phyloP scores from a whole-genome alignment of 1,139 yeast genomes.

The Yamadazyma sp. region DNA sequence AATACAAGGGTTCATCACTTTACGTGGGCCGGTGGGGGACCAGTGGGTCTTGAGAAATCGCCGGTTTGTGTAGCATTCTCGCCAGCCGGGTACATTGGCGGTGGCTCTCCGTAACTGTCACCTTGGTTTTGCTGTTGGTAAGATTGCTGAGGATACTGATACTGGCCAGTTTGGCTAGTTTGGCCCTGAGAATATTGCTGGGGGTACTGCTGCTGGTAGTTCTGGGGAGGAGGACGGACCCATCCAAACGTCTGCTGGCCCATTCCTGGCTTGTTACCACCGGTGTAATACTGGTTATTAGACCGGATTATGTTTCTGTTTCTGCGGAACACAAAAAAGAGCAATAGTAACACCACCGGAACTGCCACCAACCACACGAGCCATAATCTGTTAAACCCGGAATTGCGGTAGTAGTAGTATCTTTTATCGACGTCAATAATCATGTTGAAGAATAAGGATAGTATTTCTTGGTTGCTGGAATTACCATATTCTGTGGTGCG shows the following conservation, averaged over 20 bases:
- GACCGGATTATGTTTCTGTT: slow-evolving; percentile 5
- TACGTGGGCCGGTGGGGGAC: slow-evolving; percentile 19
- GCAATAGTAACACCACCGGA: slow-evolving; percentile 6
- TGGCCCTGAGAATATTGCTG: slow-evolving; percentile 1
- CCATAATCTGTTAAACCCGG: slow-evolving; percentile 7
- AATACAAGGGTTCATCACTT: slow-evolving; percentile 11
- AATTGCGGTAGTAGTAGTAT: slow-evolving; percentile 6
- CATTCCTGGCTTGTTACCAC: background rate
- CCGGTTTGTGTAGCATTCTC: slow-evolving; percentile 1
- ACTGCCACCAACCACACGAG: slow-evolving; percentile 9
- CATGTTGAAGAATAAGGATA: slow-evolving; percentile 1
- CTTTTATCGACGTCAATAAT: slow-evolving; percentile 7
- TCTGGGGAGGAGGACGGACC: slow-evolving; percentile 6
- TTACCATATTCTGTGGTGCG: background rate
- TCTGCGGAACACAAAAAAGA: slow-evolving; percentile 6
- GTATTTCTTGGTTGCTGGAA: background rate
- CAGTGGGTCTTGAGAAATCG: slow-evolving; percentile 11
- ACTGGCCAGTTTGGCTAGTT: slow-evolving; percentile 1
- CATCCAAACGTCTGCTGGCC: slow-evolving; percentile 6
- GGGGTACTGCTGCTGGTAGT: slow-evolving; percentile 2
- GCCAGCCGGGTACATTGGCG: slow-evolving; percentile 16
- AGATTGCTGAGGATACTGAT: slow-evolving; percentile 5
- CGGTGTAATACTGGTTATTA: slow-evolving; percentile 8
- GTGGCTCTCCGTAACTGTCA: slow-evolving; percentile 15
- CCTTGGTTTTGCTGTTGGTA: slow-evolving; percentile 7